Evolutionary conservation across 139 green algal genomes (phyloP), one percentile per base, ranked within the genome.

Genomic region (Protoeuglena noctilucae): DNA sequence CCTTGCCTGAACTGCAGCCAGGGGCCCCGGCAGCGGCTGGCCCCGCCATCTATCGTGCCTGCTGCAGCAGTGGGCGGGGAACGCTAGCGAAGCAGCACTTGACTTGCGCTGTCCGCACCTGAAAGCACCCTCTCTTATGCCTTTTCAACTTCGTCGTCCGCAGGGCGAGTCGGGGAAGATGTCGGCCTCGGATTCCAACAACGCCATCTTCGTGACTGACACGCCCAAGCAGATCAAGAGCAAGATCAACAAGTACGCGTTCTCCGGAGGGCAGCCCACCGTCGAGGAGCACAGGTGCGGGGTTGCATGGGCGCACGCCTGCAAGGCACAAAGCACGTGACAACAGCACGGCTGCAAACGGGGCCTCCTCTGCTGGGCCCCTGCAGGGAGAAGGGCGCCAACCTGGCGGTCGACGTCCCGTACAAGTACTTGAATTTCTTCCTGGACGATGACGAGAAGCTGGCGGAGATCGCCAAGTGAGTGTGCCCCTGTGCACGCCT

Each of bases 381-480:
- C n/a, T n/a, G n/a, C n/a, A n/a, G n/a, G n/a, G 34, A 43, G 34
- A 43, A 43, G 21, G 80, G 89, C 19, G 91, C 79, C 28, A 92
- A 98, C 71, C 67, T 97, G 59, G 80, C 88, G 12, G 83, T 96
- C 40, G 90, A 98, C 57, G 78, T 97, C 46, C 63, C 82, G 22
- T 94, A 75, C 67, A 94, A 96, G 75, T 98, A 88, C 65, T 79
- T 98, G 40, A 87, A 88, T 58, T 98, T 97, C 63, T 96, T 97
- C 76, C 45, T 96, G 62, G 85, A 95, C 28, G 90, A 96, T 65
- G 88, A 96, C 50, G 71, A 57, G 0, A 53, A 76, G 62, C 75
- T 96, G 46, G 60, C 62, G 21, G 12, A 74, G 30, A 94, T 96
- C 63, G 70, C 68, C 12, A 27, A 31, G n/a, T n/a, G n/a, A n/a